Evolutionary conservation across 345 rosid species (phyloP).

Genomic region (Theobroma cacao): DNA sequence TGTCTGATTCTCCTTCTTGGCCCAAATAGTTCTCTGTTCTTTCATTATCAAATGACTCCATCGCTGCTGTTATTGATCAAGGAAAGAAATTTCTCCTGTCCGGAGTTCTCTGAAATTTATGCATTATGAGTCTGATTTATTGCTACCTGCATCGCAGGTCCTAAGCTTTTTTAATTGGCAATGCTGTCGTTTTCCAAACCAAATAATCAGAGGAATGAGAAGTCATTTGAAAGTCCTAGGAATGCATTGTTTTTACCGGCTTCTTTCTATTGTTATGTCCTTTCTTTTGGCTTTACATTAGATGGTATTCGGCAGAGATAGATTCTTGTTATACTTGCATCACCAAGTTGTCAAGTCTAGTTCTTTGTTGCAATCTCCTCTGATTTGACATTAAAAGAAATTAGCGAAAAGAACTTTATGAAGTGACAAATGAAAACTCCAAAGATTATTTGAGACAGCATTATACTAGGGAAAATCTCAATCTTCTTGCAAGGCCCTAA

Average conservation of each 20-base stretch:
- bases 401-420: too few species aligned
- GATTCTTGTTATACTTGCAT: neutral
- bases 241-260: constrained; percentile 18
- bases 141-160: neutral
- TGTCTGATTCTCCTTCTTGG: neutral
- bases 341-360: too few species aligned
- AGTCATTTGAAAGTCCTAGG: neutral
- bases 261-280: constrained; percentile 4
- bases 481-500: neutral
- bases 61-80: neutral
- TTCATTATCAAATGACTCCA: constrained; percentile 15
- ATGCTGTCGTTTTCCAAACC: neutral
- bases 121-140: neutral
- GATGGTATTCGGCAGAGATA: constrained; percentile 24
- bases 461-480: neutral
- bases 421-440: too few species aligned
- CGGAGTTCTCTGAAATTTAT: neutral
- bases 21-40: neutral
- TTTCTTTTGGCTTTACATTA: constrained; percentile 16
- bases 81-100: neutral
- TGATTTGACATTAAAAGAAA: too few species aligned
- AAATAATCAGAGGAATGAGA: neutral
- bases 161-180: neutral
- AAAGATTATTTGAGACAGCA: too few species aligned
- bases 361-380: too few species aligned